Percentiles rank a stretch among this genome's conserved stretches.
Conservation (phyloP, 176 grass and related monocot species). For the Phoenix roebelenii region DNA sequence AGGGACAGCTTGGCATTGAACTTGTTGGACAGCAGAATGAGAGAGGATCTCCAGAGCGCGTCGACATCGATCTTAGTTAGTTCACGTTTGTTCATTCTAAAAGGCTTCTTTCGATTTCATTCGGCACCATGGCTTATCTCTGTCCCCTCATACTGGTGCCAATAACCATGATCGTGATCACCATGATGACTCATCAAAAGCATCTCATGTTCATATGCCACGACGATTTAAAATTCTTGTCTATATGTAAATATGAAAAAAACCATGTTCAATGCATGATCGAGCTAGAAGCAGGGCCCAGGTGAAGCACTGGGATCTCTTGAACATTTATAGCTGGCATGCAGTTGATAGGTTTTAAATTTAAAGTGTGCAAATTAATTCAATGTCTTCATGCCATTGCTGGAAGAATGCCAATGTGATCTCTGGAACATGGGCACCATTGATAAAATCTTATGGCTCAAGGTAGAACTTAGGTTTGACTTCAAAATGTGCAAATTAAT, state of each 20-base stretch:
- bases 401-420: not conserved
- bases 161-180: not conserved
- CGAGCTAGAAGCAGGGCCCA: constrained; percentile 1
- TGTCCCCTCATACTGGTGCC: constrained; percentile 1
- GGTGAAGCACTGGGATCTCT: not conserved
- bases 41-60: constrained; percentile 54
- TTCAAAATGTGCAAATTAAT: no score
- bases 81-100: not conserved
- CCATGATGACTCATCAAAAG: not conserved
- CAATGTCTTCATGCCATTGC: not conserved
- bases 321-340: constrained; percentile 3
- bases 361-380: constrained; percentile 8
- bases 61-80: constrained; percentile 61
- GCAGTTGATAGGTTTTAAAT: constrained; percentile 4
- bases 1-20: constrained; percentile 73
- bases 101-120: not conserved
- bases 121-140: not conserved
- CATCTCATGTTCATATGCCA: constrained; percentile 6
- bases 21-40: constrained; percentile 65
- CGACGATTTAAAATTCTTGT: not conserved
- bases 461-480: no score
- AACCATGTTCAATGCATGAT: not conserved
- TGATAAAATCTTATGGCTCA: no score
- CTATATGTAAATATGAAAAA: constrained; percentile 10
- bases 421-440: no score